Base-by-base conservation (phyloP, 1,284 basidiomycete species). In the Cutaneotrichosporon cyanovorans region DNA sequence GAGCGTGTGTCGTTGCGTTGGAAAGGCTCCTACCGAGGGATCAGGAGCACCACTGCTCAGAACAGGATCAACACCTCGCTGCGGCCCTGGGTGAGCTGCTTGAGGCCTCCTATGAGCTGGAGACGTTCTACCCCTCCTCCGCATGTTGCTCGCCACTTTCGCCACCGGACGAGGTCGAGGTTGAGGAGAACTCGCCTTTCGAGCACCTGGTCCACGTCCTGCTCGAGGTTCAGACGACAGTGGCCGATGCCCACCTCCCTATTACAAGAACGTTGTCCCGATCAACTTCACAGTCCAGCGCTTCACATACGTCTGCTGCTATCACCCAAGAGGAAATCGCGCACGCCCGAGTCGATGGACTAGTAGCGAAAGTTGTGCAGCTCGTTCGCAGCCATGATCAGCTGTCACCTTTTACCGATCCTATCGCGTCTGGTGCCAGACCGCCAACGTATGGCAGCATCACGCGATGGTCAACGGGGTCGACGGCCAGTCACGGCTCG, bases 21-120 rank as follows among this genome's bases (percentile, higher is more conserved):
- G 46, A 56, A 9, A 43, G 51, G 10, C 55, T 63, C 8, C 37
- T 60, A 7, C 58, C 36, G n/a, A 30, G 31, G 30, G 40, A 42
- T 43, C 21, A 31, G 28, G 9, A 28, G 32, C 19, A n/a, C 16
- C 5, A 5, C 41, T 10, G 45, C 20, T 22, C 25, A 20, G 37
- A 44, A 3, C 20, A 35, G 8, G 55, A 61, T 40, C 35, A 45
- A 4, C 58, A 56, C 23, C 58, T 67, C 10, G 59, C 62, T 0
- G 36, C 42, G 1, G 59, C 59, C 1, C 41, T 69, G 18, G 59
- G 53, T 16, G 64, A 65, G 21, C 55, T 69, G 0, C 54, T 69
- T 5, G 65, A 69, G 30, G 62, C 60, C 2, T 55, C 60, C 1
- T 63, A 67, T 43, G 61, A 67, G 47, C 56, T 69, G 21, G 66